Percentiles rank a stretch among this genome's conserved stretches.
phyloP scores from a whole-genome alignment of 208 protist species.

The Acanthamoeba pearcei region DNA sequence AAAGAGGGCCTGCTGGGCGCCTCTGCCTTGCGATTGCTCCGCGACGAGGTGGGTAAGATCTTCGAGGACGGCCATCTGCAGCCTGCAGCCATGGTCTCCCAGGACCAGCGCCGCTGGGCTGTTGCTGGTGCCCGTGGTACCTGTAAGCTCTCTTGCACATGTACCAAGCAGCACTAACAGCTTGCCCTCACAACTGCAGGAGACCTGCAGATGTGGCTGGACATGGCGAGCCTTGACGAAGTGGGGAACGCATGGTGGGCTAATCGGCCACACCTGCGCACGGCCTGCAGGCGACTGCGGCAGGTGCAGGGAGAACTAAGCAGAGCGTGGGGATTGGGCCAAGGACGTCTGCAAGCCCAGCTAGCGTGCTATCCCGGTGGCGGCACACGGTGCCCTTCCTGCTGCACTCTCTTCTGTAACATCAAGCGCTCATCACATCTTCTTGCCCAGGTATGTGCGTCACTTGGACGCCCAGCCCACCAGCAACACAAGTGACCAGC shows the following conservation, averaged over 20 bases:
- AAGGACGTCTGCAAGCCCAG: neutral
- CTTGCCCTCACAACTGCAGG: neutral
- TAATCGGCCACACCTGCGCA: neutral
- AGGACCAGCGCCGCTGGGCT: neutral
- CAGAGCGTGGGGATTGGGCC: neutral
- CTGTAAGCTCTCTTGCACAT: neutral
- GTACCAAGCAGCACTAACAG: neutral
- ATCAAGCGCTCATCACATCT: neutral
- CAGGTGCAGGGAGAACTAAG: neutral
- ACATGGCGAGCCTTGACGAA: neutral
- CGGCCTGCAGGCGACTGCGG: neutral
- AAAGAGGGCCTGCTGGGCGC: neutral
- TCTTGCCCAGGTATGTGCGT: slow-evolving; percentile 5
- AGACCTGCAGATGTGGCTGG: slow-evolving; percentile 5
- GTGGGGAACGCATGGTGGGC: neutral
- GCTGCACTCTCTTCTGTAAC: neutral
- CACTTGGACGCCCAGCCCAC: neutral
- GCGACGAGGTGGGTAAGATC: neutral
- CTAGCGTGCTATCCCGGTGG: slow-evolving; percentile 23
- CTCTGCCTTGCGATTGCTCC: neutral
- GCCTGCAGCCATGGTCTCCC: neutral
- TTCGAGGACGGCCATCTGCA: neutral
- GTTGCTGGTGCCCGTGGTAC: neutral
- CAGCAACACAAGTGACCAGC: neutral
- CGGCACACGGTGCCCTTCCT: neutral